These are phyloP conservation scores for Erigeron canadensis DNA, from an alignment of 129 eudicot species.

Conservation along the genomic window DNA sequence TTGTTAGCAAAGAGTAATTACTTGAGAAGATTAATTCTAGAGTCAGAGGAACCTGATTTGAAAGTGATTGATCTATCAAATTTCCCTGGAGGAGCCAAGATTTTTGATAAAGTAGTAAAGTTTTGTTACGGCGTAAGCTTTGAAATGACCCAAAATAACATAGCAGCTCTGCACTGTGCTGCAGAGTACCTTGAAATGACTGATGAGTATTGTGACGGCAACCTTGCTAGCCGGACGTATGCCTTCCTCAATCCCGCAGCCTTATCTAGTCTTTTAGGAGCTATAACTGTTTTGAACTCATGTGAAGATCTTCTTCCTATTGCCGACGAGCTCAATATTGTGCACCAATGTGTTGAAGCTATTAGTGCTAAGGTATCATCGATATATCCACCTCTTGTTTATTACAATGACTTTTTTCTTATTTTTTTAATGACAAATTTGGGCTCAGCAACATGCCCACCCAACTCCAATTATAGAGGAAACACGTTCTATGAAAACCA, in stretches of 20 bases:
- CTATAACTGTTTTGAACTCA: conserved; percentile 64
- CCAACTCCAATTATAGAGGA: no score
- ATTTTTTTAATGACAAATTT: no score
- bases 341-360: conserved; percentile 63
- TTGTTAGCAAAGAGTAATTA: conserved; percentile 79
- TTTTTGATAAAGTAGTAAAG: conserved; percentile 65
- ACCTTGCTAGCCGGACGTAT: conserved; percentile 64
- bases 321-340: conserved; percentile 58
- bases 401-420: background rate
- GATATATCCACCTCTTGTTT: background rate
- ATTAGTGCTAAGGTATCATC: conserved; percentile 54
- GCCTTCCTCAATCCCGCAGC: conserved; percentile 71
- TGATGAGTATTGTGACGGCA: conserved; percentile 58
- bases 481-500: no score
- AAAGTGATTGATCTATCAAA: conserved; percentile 53
- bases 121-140: conserved; percentile 83
- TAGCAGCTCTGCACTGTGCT: conserved; percentile 80
- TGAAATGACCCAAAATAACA: conserved; percentile 76
- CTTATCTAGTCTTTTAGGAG: conserved; percentile 63
- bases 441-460: no score
- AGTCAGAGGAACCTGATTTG: conserved; percentile 55
- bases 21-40: conserved; percentile 60
- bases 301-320: conserved; percentile 70
- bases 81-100: conserved; percentile 80
- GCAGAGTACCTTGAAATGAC: conserved; percentile 88